Conservation (phyloP, 805 yeast species). For the Wickerhamiella vanderwaltii region DNA sequence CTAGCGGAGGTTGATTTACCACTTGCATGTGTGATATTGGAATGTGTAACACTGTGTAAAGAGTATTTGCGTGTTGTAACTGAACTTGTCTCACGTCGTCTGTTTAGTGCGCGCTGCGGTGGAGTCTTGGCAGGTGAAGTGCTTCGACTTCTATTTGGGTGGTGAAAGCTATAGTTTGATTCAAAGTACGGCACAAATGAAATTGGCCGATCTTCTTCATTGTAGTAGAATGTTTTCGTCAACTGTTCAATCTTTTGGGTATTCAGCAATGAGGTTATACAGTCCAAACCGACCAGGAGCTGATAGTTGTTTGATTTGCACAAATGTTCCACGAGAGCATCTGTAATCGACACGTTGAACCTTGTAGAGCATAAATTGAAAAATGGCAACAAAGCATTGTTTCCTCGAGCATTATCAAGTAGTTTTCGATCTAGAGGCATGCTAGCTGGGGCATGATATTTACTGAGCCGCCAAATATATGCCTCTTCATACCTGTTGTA, state of each 20-base stretch:
- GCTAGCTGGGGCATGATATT: neutral
- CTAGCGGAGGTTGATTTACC: neutral
- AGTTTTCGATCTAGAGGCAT: neutral
- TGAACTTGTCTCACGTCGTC: neutral
- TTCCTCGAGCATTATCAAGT: neutral
- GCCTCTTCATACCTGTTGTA: constrained; percentile 52
- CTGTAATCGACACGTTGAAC: constrained; percentile 31
- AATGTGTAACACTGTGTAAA: neutral
- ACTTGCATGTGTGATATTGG: neutral
- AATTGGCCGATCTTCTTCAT: neutral
- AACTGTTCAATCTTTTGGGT: neutral
- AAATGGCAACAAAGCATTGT: neutral
- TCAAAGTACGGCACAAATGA: constrained; percentile 3
- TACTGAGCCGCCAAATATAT: constrained; percentile 51
- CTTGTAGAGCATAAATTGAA: constrained; percentile 1
- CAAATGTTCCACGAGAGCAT: constrained; percentile 48
- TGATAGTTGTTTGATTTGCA: constrained; percentile 59
- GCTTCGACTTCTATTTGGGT: neutral
- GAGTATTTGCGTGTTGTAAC: neutral
- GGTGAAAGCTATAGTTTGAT: neutral
- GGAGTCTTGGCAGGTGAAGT: no score
- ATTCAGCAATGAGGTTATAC: neutral
- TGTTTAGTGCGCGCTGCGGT: no score
- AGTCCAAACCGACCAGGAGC: constrained; percentile 52
- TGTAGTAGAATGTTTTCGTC: constrained; percentile 1